Base-by-base conservation (phyloP, 2,329 filamentous ascomycete genomes). In the Ascochyta lentis region DNA sequence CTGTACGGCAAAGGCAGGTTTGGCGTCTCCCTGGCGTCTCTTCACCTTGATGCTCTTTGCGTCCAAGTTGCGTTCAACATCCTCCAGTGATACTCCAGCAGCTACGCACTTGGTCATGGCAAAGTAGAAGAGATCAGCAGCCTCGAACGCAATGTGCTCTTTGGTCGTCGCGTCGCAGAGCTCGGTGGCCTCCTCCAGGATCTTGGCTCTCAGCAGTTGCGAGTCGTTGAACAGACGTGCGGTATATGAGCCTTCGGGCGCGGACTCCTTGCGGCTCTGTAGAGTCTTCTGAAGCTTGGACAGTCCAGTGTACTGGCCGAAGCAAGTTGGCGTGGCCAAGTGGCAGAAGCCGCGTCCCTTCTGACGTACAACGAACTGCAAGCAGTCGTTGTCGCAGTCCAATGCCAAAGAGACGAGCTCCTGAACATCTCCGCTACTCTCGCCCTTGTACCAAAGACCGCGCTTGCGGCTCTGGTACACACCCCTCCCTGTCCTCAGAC, bases 151-250 rank as follows among this genome's bases (percentile, higher is more conserved):
- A 59, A 96, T 85, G 13, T 98, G 90, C 60, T 93, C 84, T 58
- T 90, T 89, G 0, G 87, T 88, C 63, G 87, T 87, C 15, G 95
- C 94, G 61, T 95, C 87, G 71, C 94, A 97, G 38, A 99, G 83
- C 79, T 99, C 95, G 70, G 96, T 91, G 0, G 95, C 95, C 76
- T 99, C 95, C 77, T 99, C 95, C 87, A 98, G 96, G 52, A 99
- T 97, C 83, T 99, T 99, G 3, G 95, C 95, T 39, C 91, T 85
- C 49, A 97, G 79, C 51, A 99, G 84, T 75, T 96, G 93, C 66
- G 91, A 86, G 61, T 99, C 95, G 16, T 89, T 93, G 81, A 98
- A 99, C 1, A 99, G 81, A 31, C 94, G 84, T 16, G 92, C 91
- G 4, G 95, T 99, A 76, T 99, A 99, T 12, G 95, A 99, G 1